Evolutionary conservation across 2,329 filamentous ascomycete genomes (phyloP), one percentile per base, ranked within the genome.

Genomic region (Amesomyces nigricolor): DNA sequence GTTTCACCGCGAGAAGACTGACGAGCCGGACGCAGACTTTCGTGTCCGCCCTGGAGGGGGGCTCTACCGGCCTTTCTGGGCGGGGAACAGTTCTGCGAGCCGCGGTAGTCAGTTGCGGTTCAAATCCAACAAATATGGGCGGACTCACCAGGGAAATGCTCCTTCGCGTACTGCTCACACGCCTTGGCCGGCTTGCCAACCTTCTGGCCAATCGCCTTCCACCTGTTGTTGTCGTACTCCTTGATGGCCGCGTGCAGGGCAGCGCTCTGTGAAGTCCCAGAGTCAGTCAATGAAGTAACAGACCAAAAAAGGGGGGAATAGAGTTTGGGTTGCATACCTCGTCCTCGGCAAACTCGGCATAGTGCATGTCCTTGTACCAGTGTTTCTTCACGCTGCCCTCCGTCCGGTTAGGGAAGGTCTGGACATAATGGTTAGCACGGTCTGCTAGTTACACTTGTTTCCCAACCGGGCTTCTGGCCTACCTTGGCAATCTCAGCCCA

Each of bases 341-440:
- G 68, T 97, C 91, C 76, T 96, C 92, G 48, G 89, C 91, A 71
- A 99, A 97, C 70, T 97, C 94, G 62, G 94, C 94, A 71, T 97
- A 97, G 70, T 99, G 94, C 94, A 99, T 99, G 66, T 99, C 94
- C 89, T 58, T 97, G 73, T 99, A 97, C 92, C 94, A 99, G 71
- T 99, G 94, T 75, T 97, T 99, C 79, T 97, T 99, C 19, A 99
- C 94, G 67, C 91, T 96, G 7, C 94, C 94, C 74, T 99, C 94
- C 42, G 94, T 99, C 66, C 94, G 82, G 22, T 84, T 86, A 10
- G 94, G 92, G 69, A 99, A 99, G 2, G 88, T 91, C 89, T 95
- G 62, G 22, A 26, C 45, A 8, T 51, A 8, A 26, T 13, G 16
- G 60, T 69, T 44, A 65, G 64, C 56, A 26, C 51, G 22, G 2